Conservation (phyloP, 495 filamentous ascomycete genomes). For the Collariella sp. region DNA sequence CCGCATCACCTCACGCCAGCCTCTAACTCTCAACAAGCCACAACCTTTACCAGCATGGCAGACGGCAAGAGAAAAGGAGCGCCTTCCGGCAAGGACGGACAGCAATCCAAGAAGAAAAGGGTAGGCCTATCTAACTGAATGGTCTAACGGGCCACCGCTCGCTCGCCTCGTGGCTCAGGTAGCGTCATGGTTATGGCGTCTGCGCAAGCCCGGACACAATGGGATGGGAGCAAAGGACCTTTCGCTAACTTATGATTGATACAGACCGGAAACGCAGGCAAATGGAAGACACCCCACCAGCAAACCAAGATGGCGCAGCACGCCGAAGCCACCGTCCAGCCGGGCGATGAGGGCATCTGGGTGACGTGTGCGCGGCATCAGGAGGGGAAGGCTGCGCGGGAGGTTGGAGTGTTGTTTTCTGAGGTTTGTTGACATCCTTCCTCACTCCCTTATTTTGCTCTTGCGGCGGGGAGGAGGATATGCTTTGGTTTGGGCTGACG, state of each 20-base stretch:
- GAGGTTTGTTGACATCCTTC: slow-evolving; percentile 44
- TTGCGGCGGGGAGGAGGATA: neutral
- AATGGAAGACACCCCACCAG: slow-evolving; percentile 49
- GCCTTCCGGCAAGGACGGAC: slow-evolving; percentile 10
- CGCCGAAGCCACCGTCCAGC: slow-evolving; percentile 43
- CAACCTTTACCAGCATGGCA: slow-evolving; percentile 7
- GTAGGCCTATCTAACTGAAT: slow-evolving; percentile 11
- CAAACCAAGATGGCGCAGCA: slow-evolving; percentile 32
- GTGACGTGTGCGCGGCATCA: slow-evolving; percentile 74
- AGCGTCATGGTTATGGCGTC: neutral
- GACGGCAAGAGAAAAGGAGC: slow-evolving; percentile 24
- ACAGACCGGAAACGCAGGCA: slow-evolving; percentile 43
- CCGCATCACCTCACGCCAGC: neutral
- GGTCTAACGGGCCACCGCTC: neutral
- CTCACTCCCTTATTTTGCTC: neutral
- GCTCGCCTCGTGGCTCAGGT: too few relatives aligned
- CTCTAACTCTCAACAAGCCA: neutral
- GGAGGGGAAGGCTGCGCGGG: slow-evolving; percentile 68
- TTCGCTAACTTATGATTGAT: neutral
- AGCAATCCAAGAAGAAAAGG: slow-evolving; percentile 28
- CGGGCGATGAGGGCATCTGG: slow-evolving; percentile 81
- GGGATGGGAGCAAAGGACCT: too few relatives aligned
- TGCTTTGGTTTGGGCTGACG: neutral
- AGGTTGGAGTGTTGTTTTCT: slow-evolving; percentile 64
- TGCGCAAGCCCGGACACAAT: too few relatives aligned